Conservation (phyloP, 306 rosid genomes). For the Malus domestica region DNA sequence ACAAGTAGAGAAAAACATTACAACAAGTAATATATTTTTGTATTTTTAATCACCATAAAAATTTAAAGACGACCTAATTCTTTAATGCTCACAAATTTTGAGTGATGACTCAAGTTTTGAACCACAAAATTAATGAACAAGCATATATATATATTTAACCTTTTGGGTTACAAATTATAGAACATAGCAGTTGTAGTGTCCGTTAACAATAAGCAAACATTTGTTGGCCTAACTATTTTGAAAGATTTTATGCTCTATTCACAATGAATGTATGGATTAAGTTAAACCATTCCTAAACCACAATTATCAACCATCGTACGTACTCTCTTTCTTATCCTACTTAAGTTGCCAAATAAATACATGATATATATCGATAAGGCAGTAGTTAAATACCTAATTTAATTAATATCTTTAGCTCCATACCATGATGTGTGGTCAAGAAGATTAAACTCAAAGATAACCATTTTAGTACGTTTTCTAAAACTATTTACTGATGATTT, state of each 20-base stretch:
- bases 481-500: neutral
- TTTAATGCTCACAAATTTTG: neutral
- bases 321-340: neutral
- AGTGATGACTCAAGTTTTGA: neutral
- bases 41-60: too few species aligned
- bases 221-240: neutral
- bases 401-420: neutral
- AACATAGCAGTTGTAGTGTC: conserved; percentile 1
- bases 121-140: neutral
- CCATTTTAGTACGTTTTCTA: neutral
- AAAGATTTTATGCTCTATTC: neutral
- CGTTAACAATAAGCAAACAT: neutral
- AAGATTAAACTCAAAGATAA: neutral
- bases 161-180: neutral
- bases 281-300: neutral
- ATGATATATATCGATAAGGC: neutral
- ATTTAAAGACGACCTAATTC: neutral
- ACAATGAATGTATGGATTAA: neutral
- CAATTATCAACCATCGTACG: neutral
- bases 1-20: too few species aligned
- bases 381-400: neutral
- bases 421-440: neutral
- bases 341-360: neutral
- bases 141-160: neutral
- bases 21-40: neutral